Conservation (phyloP, 495 filamentous ascomycete genomes). For the Hypoxylon intermedium region DNA sequence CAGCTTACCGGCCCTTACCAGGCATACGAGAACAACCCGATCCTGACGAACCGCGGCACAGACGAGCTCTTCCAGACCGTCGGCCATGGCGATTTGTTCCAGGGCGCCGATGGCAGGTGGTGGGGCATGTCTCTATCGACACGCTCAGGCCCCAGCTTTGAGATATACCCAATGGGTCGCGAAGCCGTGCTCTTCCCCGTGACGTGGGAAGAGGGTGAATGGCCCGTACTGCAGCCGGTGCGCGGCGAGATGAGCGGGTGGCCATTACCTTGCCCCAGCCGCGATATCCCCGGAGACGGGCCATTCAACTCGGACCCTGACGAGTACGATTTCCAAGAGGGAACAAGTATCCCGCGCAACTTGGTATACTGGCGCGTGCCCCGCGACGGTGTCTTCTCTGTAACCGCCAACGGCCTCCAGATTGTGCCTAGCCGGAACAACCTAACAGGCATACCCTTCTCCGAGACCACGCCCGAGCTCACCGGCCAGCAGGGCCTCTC, state of each 20-base stretch:
- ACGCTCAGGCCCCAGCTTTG: conserved; percentile 44
- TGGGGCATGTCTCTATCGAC: conserved; percentile 60
- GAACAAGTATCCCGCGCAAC: conserved; percentile 46
- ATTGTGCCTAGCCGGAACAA: conserved; percentile 49
- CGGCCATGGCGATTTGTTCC: conserved; percentile 58
- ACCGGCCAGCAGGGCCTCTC: conserved; percentile 43
- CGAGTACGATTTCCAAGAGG: conserved; percentile 47
- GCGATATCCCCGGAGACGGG: conserved; percentile 46
- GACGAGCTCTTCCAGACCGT: conserved; percentile 57
- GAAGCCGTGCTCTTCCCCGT: conserved; percentile 61
- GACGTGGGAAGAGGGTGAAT: conserved; percentile 55
- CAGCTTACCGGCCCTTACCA: conserved; percentile 61
- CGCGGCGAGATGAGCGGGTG: conserved; percentile 52
- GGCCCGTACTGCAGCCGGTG: conserved; percentile 52
- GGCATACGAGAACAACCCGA: conserved; percentile 54
- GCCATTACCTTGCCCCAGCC: conserved; percentile 42
- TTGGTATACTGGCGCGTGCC: conserved; percentile 57
- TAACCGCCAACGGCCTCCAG: conserved; percentile 46
- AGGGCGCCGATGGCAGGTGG: conserved; percentile 60
- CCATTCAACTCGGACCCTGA: conserved; percentile 50
- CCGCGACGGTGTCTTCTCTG: conserved; percentile 40
- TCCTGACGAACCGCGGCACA: conserved; percentile 58
- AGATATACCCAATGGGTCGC: conserved; percentile 63
- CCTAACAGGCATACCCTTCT: conserved; percentile 40
- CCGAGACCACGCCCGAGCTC: conserved; percentile 23